Evolutionary conservation across 768 basidiomycete genomes (phyloP).

Genomic region (Lactarius hatsudake): DNA sequence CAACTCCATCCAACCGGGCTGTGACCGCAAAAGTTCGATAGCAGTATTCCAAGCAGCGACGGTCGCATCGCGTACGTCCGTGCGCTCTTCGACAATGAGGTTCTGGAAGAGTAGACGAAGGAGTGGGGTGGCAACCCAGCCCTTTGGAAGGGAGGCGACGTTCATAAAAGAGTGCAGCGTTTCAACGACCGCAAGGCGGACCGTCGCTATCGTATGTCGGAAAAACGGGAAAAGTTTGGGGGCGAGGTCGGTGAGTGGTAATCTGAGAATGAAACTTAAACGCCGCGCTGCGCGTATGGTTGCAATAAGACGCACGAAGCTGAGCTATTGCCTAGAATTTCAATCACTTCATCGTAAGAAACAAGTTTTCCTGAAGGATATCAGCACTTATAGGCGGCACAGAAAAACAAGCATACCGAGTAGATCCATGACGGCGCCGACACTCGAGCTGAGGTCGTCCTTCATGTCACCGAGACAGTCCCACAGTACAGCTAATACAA

Average conservation of each 20-base stretch:
- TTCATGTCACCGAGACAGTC: slow-evolving; percentile 88
- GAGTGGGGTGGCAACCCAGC: slow-evolving; percentile 79
- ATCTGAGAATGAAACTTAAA: slow-evolving; percentile 41
- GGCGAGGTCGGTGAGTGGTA: slow-evolving; percentile 77
- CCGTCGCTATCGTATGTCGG: slow-evolving; percentile 92
- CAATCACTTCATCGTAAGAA: slow-evolving; percentile 72
- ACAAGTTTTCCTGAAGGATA: slow-evolving; percentile 69
- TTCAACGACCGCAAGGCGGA: slow-evolving; percentile 89
- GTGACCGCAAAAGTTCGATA: slow-evolving; percentile 50
- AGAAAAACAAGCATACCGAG: slow-evolving; percentile 54
- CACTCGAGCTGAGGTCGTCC: slow-evolving; percentile 94
- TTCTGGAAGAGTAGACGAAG: slow-evolving; percentile 91
- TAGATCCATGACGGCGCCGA: slow-evolving; percentile 96
- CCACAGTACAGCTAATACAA: slow-evolving; percentile 85
- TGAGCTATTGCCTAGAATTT: slow-evolving; percentile 64
- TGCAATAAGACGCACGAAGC: slow-evolving; percentile 58
- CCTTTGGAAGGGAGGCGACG: slow-evolving; percentile 65
- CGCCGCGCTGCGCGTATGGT: not conserved
- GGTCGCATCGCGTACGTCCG: slow-evolving; percentile 76
- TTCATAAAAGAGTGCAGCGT: slow-evolving; percentile 85
- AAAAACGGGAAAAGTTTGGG: slow-evolving; percentile 94
- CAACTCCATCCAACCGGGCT: slow-evolving; percentile 48
- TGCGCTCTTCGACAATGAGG: slow-evolving; percentile 84
- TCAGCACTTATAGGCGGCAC: not conserved
- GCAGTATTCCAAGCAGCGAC: slow-evolving; percentile 73